Evolutionary conservation across 345 rosid genomes (phyloP), one percentile per base, ranked within the genome.

Genomic region (Gossypium stocksii): DNA sequence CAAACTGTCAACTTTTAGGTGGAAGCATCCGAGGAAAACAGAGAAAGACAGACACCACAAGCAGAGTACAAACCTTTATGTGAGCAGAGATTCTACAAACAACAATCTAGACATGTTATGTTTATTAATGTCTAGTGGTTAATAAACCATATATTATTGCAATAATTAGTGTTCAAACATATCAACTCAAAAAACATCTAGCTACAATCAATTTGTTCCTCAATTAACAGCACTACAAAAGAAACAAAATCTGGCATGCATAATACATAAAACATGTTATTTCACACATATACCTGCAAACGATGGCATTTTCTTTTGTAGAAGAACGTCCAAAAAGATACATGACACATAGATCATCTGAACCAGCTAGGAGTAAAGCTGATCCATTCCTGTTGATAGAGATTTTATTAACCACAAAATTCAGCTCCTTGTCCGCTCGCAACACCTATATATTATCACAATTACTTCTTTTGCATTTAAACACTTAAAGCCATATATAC

Each of bases 301-400:
- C 38, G 73, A 84, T 83, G 61, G 83, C 72, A 56, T 87, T 86
- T 66, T 84, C 89, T 19, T 82, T 74, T 48, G 73, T 52, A 79
- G 92, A 86, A 80, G 85, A 80, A 57, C 89, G 87, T 57, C 98
- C 97, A 72, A 87, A 96, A 66, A 96, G 92, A 69, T 86, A 82
- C 91, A 93, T 87, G 25, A 91, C 88, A 78, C 85, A 85, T 27
- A 93, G 66, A 23, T 90, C 89, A 82, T 87, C 87, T 4, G 88
- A 77, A 74, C 98, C 97, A 12, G 84, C 78, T 61, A 93, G 88
- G 74, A 88, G 72, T 65, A 93, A 29, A 62, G 98, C 97, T 53
- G 98, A 89, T 79, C 97, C 93, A 73, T 86, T 85, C 77, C 87
- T 83, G 80, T 90, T 93, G 74, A 93, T 89, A 63, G 97, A 87